phyloP scores from a whole-genome alignment of 768 basidiomycete species.

The Clathrus columnatus region DNA sequence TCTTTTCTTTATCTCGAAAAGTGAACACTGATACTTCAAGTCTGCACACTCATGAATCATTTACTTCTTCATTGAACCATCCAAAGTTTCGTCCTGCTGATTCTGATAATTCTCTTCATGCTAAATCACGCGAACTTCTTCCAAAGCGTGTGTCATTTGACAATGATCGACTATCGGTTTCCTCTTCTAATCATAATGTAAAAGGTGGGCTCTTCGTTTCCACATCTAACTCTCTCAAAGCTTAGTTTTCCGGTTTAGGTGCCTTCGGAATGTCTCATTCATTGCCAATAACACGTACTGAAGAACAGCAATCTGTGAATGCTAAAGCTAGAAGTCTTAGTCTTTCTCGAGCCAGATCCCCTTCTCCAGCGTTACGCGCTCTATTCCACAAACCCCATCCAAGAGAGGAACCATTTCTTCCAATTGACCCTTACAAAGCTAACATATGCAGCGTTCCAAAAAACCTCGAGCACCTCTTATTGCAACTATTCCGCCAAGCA shows the following conservation, averaged over 20 bases:
- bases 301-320: slow-evolving; percentile 18
- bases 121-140: not conserved
- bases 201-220: slow-evolving; percentile 31
- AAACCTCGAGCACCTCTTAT: slow-evolving; percentile 18
- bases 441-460: slow-evolving; percentile 11
- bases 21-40: not conserved
- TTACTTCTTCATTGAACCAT: not conserved
- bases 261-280: slow-evolving; percentile 12
- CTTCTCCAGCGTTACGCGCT: slow-evolving; percentile 55
- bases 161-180: slow-evolving; percentile 37
- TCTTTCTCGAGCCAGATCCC: slow-evolving; percentile 31
- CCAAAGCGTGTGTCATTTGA: slow-evolving; percentile 45
- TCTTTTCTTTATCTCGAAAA: not conserved
- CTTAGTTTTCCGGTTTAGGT: slow-evolving; percentile 24
- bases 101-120: not conserved
- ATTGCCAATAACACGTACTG: slow-evolving; percentile 7
- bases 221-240: slow-evolving; percentile 27
- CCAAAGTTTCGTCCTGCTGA: slow-evolving; percentile 2
- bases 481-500: slow-evolving; percentile 33
- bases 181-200: slow-evolving; percentile 28
- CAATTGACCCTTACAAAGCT: slow-evolving; percentile 27
- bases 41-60: slow-evolving; percentile 3
- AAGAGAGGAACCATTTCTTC: slow-evolving; percentile 31
- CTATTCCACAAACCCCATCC: slow-evolving; percentile 43
- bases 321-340: slow-evolving; percentile 24